Evolutionary conservation across 2,329 filamentous ascomycete genomes (phyloP), one percentile per base, ranked within the genome.

Genomic region (Calonectria hongkongensis): DNA sequence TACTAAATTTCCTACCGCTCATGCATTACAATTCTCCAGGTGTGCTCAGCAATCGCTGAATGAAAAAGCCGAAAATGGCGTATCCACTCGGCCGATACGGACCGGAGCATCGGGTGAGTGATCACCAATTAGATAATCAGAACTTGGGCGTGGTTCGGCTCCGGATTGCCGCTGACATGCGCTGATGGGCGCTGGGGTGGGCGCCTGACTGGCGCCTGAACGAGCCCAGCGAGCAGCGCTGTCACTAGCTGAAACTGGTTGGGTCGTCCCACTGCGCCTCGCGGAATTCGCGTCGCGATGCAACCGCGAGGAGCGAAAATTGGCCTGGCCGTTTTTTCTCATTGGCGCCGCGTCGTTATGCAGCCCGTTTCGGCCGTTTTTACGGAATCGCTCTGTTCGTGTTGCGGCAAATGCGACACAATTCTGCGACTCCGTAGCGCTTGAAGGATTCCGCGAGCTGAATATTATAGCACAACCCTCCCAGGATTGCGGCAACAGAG

Each of bases 41-140:
- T 25, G 28, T 25, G 25, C 39, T 9, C 5, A 33, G 10, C n/a
- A 15, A 21, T 7, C 64, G 64, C 64, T 43, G 15, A 54, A 54
- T 56, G 25, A 66, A 66, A 66, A 66, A 4, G 12, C 64, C 64
- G 64, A 36, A 18, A 6, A 43, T 21, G 30, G 25, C 12, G 9
- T 30, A 41, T 30, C 56, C 47, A 54, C 33, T 66, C 64, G 64
- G 64, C 64, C 64, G 64, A 66, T 60, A 60, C 54, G 54, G 54
- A 39, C 33, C 54, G 54, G 45, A 50, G n/a, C 36, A 36, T 33
- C 27, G 45, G 15, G 21, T 21, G 21, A 21, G 21, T 21, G 21
- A 27, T 8, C n/a, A 1, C 27, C 28, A 50, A 39, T 39, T 50
- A 28, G n/a, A 18, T 41, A 13, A 51, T 10, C 62, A 30, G 9